Evolutionary conservation across 2,329 filamentous ascomycete species (phyloP), one percentile per base, ranked within the genome.

Genomic region (Colletotrichum echinochloae): DNA sequence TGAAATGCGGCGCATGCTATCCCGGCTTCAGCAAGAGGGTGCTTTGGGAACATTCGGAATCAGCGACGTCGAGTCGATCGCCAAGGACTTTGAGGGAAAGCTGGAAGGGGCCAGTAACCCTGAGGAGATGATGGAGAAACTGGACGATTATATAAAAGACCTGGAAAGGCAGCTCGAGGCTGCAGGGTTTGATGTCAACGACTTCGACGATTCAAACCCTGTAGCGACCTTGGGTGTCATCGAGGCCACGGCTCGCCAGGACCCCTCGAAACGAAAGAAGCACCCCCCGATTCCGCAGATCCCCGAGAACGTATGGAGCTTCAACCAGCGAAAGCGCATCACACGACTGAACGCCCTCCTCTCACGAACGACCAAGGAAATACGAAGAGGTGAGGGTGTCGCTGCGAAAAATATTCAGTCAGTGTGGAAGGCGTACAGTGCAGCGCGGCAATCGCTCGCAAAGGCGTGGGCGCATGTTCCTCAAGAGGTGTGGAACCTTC

Each of bases 401-500:
- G 65, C 75, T 6, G 76, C 75, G 23, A 81, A 78, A 72, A 80
- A 79, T 4, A 78, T 85, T 26, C 77, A 77, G 33, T 77, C 78
- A 1, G 78, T 83, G 5, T 90, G 87, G 83, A 85, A 83, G 71
- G 79, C 80, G 14, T 90, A 90, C 74, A 82, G 83, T 56, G 78
- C 80, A 0, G 84, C 85, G 3, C 81, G 86, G 14, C 78, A 79
- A 18, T 76, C 79, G 8, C 79, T 90, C 51, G 79, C 83, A 1
- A 79, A 80, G 26, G 77, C 81, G 12, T 86, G 89, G 80, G 78
- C 83, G 44, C 83, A 84, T 37, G 84, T 94, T n/a, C 87, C 91
- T 0, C 76, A 83, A 12, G 83, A 87, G 20, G 84, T 88, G 5
- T 92, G 92, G 88, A 81, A 87, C n/a, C 77, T 89, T 2, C 78